These are phyloP conservation scores for Ophiostoma sp. DNA, from an alignment of 2,329 filamentous ascomycete species.

Conservation along the genomic window DNA sequence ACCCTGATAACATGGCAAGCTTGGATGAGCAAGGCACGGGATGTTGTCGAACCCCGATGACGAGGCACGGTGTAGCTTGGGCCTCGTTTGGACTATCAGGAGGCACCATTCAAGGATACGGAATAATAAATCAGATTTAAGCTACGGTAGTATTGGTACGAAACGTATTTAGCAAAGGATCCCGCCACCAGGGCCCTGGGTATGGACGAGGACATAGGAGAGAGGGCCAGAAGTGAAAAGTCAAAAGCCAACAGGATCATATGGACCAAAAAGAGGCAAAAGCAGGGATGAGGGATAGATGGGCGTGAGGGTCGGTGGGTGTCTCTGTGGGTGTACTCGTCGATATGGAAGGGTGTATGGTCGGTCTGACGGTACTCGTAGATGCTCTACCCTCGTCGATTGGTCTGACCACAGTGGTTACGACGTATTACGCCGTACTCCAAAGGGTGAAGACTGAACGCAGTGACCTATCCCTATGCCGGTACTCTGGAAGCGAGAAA, in stretches of 20 bases:
- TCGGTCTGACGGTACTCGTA: too few species aligned
- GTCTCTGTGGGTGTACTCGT: too few species aligned
- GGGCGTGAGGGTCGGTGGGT: not conserved
- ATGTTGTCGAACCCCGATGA: not conserved
- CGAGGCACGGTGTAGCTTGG: not conserved
- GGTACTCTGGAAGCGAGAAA: conserved; percentile 19
- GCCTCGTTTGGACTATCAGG: not conserved
- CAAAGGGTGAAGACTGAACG: too few species aligned
- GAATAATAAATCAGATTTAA: not conserved
- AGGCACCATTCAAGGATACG: not conserved
- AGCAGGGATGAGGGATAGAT: not conserved
- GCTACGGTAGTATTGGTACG: not conserved
- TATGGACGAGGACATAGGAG: not conserved
- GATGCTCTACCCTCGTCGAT: too few species aligned
- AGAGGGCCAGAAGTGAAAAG: too few species aligned
- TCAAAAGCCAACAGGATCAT: too few species aligned
- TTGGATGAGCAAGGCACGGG: not conserved
- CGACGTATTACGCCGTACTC: not conserved
- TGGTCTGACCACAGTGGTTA: not conserved
- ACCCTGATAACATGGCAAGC: too few species aligned
- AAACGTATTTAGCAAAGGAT: not conserved
- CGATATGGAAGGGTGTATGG: too few species aligned
- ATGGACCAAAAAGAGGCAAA: not conserved
- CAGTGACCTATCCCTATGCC: conserved; percentile 6
- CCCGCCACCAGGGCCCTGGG: conserved; percentile 5